Base-by-base conservation (phyloP, 2,329 filamentous ascomycete species). In the Colletotrichum navitas region DNA sequence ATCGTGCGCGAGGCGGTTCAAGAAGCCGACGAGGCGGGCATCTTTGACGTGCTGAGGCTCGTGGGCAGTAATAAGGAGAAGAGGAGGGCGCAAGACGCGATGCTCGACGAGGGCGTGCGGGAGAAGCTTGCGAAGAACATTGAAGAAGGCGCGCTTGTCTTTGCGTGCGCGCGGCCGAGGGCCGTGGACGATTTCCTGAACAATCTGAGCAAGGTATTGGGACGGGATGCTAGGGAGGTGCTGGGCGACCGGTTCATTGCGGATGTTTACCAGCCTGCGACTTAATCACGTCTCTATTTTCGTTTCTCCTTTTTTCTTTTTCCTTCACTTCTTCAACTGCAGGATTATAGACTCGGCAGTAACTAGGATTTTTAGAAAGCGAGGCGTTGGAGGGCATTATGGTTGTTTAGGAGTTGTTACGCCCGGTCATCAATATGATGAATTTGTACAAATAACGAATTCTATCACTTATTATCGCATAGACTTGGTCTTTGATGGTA, bases 201-300 rank as follows among this genome's bases (percentile, higher is more conserved):
- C 1, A 71, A 71, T 12, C 47, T 73, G 36, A 71, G 71, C 62
- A 39, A 71, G n/a, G 62, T 71, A 4, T 45, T 73, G 63, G 71
- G 71, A 6, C 55, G 45, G 21, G 71, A 71, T 59, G 71, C 71
- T 1, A 71, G 67, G 24, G 71, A 71, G 39, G 52, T 39, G 21
- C n/a, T 73, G 62, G 71, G 71, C 11, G 71, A 73, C 32, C 67
- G 71, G 10, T 73, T 73, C 10, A 34, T 63, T 34, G 71, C 71
- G 26, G 71, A 73, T 59, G 63, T 73, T 59, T 73, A 73, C 12
- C 67, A 73, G 47, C 67, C 71, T 63, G 71, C 71, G 24, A 71
- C 56, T 14, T 73, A 63, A 16, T 24, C 3, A 12, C n/a, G 52
- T 43, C 18, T n/a, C 3, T 26, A 2, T 18, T n/a, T 18, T 26